These are phyloP conservation scores for Monosporascus sp. DNA, from an alignment of 2,329 filamentous ascomycete genomes.

Conservation along the genomic window DNA sequence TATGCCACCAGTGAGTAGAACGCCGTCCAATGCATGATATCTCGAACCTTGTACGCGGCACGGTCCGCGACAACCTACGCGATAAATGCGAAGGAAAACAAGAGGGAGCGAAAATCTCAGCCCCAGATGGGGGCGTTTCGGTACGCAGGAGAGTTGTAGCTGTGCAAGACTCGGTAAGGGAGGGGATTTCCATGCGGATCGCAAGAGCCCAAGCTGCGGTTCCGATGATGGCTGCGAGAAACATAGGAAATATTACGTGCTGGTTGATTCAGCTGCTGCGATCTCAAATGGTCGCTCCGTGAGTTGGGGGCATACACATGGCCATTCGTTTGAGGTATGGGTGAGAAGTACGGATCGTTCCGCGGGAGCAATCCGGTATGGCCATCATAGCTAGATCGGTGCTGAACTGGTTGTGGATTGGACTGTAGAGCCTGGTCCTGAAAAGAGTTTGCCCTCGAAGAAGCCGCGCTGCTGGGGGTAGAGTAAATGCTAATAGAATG, in stretches of 20 bases:
- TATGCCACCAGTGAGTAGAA: neutral
- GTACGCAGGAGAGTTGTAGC: slow-evolving; percentile 55
- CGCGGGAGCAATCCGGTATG: slow-evolving; percentile 11
- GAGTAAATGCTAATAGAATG: slow-evolving; percentile 27
- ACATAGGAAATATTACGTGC: slow-evolving; percentile 27
- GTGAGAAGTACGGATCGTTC: slow-evolving; percentile 17
- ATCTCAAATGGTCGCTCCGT: slow-evolving; percentile 21
- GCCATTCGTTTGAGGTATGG: slow-evolving; percentile 14
- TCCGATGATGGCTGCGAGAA: slow-evolving; percentile 32
- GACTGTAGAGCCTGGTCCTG: slow-evolving; percentile 7
- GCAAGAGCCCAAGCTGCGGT: slow-evolving; percentile 26
- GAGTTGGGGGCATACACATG: slow-evolving; percentile 17
- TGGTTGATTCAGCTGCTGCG: slow-evolving; percentile 26
- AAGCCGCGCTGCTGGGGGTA: slow-evolving; percentile 15
- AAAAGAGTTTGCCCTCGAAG: slow-evolving; percentile 9
- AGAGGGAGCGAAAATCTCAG: slow-evolving; percentile 19
- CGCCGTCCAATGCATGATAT: neutral
- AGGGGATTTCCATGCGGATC: slow-evolving; percentile 24
- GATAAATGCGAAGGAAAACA: neutral
- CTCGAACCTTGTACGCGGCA: neutral
- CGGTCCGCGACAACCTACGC: neutral
- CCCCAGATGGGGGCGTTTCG: slow-evolving; percentile 51
- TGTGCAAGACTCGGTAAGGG: slow-evolving; percentile 51
- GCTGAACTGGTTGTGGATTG: slow-evolving; percentile 13
- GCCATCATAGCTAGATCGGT: slow-evolving; percentile 21